Evolutionary conservation across 148 eudicot species (phyloP).

Genomic region (Camellia sinensis): DNA sequence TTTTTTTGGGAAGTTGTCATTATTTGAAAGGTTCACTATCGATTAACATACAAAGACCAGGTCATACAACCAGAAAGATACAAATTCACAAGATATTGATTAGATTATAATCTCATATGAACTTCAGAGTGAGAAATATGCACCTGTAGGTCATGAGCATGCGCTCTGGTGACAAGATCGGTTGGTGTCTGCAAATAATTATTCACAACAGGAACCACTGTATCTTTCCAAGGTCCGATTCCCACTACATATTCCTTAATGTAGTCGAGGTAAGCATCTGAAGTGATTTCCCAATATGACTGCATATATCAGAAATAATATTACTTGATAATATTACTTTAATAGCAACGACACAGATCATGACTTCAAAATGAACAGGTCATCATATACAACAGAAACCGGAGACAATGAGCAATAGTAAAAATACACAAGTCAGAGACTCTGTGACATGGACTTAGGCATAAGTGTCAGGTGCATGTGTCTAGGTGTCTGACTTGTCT

Average conservation of each 20-base stretch:
- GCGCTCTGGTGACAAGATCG: conserved; percentile 94
- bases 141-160: conserved; percentile 79
- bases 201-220: conserved; percentile 57
- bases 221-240: conserved; percentile 98
- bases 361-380: neutral
- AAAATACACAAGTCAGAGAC: too few species aligned
- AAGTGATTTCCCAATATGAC: conserved; percentile 87
- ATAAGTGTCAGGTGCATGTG: too few species aligned
- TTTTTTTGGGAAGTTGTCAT: too few species aligned
- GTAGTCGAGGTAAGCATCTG: conserved; percentile 73
- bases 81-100: neutral
- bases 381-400: neutral
- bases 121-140: conserved; percentile 13
- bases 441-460: too few species aligned
- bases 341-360: neutral
- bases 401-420: too few species aligned
- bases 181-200: conserved; percentile 67
- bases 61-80: neutral
- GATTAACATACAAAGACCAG: too few species aligned
- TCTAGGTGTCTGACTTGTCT: too few species aligned
- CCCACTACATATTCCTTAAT: conserved; percentile 79
- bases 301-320: conserved; percentile 27
- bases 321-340: neutral
- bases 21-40: too few species aligned
- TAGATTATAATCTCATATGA: neutral